Evolutionary conservation across 176 grass and related monocot genomes (phyloP), one percentile per base, ranked within the genome.

Genomic region (Cenchrus fungigraminus): DNA sequence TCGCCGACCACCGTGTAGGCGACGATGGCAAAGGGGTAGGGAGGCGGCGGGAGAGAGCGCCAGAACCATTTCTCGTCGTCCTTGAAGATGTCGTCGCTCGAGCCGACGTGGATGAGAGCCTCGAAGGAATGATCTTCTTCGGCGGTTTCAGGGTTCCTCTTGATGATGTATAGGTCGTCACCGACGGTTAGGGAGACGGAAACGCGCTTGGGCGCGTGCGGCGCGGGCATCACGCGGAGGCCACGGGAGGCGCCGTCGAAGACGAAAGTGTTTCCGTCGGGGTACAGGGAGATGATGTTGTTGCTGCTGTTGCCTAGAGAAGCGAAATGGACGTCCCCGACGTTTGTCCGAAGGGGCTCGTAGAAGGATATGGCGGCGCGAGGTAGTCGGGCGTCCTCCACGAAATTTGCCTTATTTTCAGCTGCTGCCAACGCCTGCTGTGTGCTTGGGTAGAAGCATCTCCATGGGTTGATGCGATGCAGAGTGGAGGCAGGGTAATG

Each of bases 391-490:
- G 69, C 70, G 12, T 73, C 70, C 70, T 52, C 70, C 47, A 15
- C 3, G 19, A 1, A 25, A 3, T 19, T 2, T 1, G 1, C 5
- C 10, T 28, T 49, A 8, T 15, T 52, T 52, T 22, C 70, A 29
- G 70, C 20, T 2, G 63, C 10, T 1, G n/a, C 70, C 20, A 51
- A 29, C 25, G 70, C 70, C n/a, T 73, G 11, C 12, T 73, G n/a
- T 51, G 70, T 73, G 1, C 46, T 73, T 51, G 70, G 70, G 70
- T 73, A 51, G 70, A 73, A 73, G 70, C 70, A 73, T 8, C 46
- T 72, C 45, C 45, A 72, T 1, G 69, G 69, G 5, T 72, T 46
- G 69, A 72, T 50, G 69, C 69, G 69, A 3, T 51, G 46, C 10
- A 72, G 70, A 50, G 45, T 51, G 12, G n/a, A 8, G 46, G n/a